phyloP scores from a whole-genome alignment of 371 early-diverging fungal genomes.

The Rhizopus microsporus region DNA sequence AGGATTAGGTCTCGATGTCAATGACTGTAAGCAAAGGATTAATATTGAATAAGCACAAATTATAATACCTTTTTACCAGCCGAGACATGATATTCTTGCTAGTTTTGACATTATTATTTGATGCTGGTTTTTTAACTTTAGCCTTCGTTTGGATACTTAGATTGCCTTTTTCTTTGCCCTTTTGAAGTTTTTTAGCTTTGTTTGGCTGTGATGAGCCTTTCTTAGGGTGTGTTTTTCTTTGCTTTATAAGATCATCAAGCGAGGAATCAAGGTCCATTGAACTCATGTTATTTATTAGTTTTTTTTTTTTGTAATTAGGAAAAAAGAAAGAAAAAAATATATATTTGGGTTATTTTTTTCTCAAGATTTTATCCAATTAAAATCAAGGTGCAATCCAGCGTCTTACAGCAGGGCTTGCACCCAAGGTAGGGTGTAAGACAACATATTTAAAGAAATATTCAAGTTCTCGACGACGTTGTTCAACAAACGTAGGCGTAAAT shows the following conservation, averaged over 20 bases:
- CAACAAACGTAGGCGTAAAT: slow-evolving; percentile 58
- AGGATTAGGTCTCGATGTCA: slow-evolving; percentile 10
- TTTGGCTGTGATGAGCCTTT: neutral
- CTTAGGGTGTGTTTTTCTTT: slow-evolving; percentile 25
- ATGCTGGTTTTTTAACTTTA: slow-evolving; percentile 16
- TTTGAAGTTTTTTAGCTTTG: slow-evolving; percentile 13
- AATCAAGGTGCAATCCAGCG: slow-evolving; percentile 50
- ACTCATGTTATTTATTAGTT: slow-evolving; percentile 10
- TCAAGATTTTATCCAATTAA: neutral
- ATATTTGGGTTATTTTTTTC: neutral
- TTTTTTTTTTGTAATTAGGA: neutral
- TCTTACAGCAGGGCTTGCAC: slow-evolving; percentile 42
- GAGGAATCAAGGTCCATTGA: slow-evolving; percentile 47
- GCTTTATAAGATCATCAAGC: slow-evolving; percentile 51
- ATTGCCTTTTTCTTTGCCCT: slow-evolving; percentile 13
- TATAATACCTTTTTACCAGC: neutral
- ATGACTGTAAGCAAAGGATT: slow-evolving; percentile 5
- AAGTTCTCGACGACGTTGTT: slow-evolving; percentile 54
- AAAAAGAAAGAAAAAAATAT: neutral
- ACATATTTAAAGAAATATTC: slow-evolving; percentile 61
- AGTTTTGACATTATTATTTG: neutral
- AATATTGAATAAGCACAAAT: neutral
- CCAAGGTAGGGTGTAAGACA: slow-evolving; percentile 54
- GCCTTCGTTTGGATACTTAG: slow-evolving; percentile 14
- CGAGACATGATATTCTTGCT: neutral